Percentiles rank a stretch among this genome's conserved stretches.
Evolutionary conservation across 352 stramenopile species (phyloP).

Genomic region (Discostella stelligera): DNA sequence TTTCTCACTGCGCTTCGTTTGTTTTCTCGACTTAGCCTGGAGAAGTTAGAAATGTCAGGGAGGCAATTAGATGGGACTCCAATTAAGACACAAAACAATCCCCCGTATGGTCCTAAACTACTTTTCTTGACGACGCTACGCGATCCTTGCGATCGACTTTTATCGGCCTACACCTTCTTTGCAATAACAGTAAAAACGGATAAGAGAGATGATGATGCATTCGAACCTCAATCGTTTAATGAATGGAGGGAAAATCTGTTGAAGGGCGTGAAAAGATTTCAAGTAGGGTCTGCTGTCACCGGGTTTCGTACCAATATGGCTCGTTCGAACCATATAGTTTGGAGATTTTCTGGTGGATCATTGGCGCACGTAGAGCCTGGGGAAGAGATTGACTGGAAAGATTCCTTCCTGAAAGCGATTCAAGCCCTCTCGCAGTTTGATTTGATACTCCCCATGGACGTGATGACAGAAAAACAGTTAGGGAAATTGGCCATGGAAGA

Average conservation of each 20-base stretch:
- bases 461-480: slow-evolving; percentile 33
- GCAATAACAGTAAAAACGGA: slow-evolving; percentile 9
- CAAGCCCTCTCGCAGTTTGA: slow-evolving; percentile 38
- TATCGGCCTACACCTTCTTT: slow-evolving; percentile 59
- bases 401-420: slow-evolving; percentile 36
- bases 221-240: slow-evolving; percentile 1
- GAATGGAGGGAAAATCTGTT: slow-evolving; percentile 27
- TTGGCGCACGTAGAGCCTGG: background rate
- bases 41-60: slow-evolving; percentile 14
- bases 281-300: background rate
- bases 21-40: no score
- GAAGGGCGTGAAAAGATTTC: background rate
- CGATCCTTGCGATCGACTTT: slow-evolving; percentile 48
- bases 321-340: slow-evolving; percentile 48
- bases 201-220: slow-evolving; percentile 9
- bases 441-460: slow-evolving; percentile 46
- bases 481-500: slow-evolving; percentile 22
- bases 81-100: background rate
- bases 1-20: no score
- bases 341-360: slow-evolving; percentile 47
- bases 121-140: slow-evolving; percentile 50
- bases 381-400: slow-evolving; percentile 16
- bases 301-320: slow-evolving; percentile 24
- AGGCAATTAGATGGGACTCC: slow-evolving; percentile 7
- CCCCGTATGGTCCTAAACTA: slow-evolving; percentile 2